Evolutionary conservation across 2,329 filamentous ascomycete genomes (phyloP).

Genomic region (Colletotrichum magnum): DNA sequence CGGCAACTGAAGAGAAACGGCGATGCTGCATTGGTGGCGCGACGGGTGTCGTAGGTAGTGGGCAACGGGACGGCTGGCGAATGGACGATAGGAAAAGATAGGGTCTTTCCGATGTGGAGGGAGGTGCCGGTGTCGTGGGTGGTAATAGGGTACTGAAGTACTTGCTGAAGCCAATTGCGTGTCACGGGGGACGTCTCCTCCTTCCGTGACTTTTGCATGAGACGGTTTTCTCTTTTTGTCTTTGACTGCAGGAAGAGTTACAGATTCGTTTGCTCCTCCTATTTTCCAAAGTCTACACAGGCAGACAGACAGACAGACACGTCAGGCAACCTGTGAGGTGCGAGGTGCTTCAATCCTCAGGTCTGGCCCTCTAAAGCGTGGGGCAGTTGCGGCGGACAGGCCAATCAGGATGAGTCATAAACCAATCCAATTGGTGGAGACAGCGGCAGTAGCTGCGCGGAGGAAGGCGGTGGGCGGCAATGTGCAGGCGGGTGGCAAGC

Average conservation of each 20-base stretch:
- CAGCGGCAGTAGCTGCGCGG: constrained; percentile 10
- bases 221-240: too few relatives aligned
- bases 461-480: constrained; percentile 21
- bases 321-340: too few relatives aligned
- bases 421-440: constrained; percentile 19
- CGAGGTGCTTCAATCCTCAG: neutral
- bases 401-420: constrained; percentile 32
- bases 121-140: too few relatives aligned
- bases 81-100: constrained; percentile 21
- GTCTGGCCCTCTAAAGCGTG: neutral
- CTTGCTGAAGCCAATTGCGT: constrained; percentile 1
- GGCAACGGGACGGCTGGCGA: neutral
- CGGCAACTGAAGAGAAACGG: neutral
- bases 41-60: neutral
- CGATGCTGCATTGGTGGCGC: constrained; percentile 15
- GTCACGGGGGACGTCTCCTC: neutral
- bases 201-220: too few relatives aligned
- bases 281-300: too few relatives aligned
- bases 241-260: too few relatives aligned
- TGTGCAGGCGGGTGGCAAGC: constrained; percentile 1
- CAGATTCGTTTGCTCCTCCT: too few relatives aligned
- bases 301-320: too few relatives aligned
- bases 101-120: constrained; percentile 10
- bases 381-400: neutral
- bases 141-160: too few relatives aligned